A percentile compares a stretch with the other conserved stretches of the same genome.
phyloP scores from a whole-genome alignment of 2,329 filamentous ascomycete genomes.

The Arthroderma uncinatum region DNA sequence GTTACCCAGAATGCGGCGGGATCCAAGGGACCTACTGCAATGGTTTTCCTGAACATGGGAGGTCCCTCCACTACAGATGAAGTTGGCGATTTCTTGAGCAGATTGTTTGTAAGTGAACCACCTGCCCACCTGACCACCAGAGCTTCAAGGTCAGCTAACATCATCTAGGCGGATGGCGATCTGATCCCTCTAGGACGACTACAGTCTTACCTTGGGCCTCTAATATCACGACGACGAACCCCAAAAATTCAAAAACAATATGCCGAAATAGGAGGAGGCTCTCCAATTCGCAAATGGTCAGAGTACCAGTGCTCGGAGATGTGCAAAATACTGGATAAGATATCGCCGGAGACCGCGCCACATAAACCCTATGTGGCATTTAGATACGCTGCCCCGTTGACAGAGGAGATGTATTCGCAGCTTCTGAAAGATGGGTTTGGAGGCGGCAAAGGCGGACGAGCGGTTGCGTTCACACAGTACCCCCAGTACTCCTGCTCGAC shows the following conservation, averaged over 20 bases:
- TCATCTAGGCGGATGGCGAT: constrained; percentile 68
- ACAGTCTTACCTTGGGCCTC: constrained; percentile 78
- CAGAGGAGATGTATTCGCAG: constrained; percentile 80
- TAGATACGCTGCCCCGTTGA: constrained; percentile 84
- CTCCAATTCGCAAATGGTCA: constrained; percentile 95
- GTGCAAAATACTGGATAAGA: constrained; percentile 90
- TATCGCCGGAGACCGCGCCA: constrained; percentile 83
- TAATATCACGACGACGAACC: constrained; percentile 76
- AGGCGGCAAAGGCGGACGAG: constrained; percentile 75
- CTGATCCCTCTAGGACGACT: constrained; percentile 89
- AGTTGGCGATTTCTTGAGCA: constrained; percentile 78
- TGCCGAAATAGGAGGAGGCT: constrained; percentile 88
- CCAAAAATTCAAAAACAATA: constrained; percentile 98
- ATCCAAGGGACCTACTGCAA: constrained; percentile 76
- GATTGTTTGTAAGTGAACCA: constrained; percentile 64
- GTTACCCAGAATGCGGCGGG: constrained; percentile 66
- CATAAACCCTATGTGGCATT: constrained; percentile 98
- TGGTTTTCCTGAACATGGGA: constrained; percentile 99
- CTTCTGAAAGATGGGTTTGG: constrained; percentile 84
- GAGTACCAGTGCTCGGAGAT: constrained; percentile 89
- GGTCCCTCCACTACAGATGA: constrained; percentile 80
- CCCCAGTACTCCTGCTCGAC: constrained; percentile 98
- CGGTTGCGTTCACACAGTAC: constrained; percentile 96
- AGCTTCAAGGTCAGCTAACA: constrained; percentile 1
- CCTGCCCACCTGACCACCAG: background rate